These are phyloP conservation scores for Acer campestre DNA, from an alignment of 345 rosid species.

Conservation along the genomic window DNA sequence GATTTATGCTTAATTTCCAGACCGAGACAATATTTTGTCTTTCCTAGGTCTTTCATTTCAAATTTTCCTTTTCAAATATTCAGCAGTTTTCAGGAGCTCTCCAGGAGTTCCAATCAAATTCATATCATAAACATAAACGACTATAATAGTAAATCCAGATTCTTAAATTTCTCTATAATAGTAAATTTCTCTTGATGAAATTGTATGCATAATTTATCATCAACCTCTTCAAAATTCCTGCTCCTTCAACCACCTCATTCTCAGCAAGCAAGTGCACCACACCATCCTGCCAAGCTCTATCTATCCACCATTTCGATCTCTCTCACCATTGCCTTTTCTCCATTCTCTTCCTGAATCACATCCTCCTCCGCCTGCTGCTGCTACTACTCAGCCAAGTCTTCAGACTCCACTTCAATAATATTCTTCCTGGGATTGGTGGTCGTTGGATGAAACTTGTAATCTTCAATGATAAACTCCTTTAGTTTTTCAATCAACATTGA, in stretches of 20 bases:
- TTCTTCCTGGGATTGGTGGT: background rate
- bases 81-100: too few relatives aligned
- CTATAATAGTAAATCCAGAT: too few relatives aligned
- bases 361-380: slow-evolving; percentile 6
- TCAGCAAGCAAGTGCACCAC: slow-evolving; percentile 47
- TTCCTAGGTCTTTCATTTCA: too few relatives aligned
- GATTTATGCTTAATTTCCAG: too few relatives aligned
- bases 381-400: background rate
- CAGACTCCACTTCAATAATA: background rate
- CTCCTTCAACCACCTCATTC: slow-evolving; percentile 34
- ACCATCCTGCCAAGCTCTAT: slow-evolving; percentile 33
- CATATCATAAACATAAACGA: too few relatives aligned
- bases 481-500: slow-evolving; percentile 27
- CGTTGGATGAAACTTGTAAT: background rate
- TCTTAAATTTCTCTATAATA: too few relatives aligned
- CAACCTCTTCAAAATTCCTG: slow-evolving; percentile 28
- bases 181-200: slow-evolving; percentile 36
- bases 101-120: too few relatives aligned
- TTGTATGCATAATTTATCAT: background rate
- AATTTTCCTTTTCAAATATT: too few relatives aligned
- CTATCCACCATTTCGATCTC: slow-evolving; percentile 33
- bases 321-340: slow-evolving; percentile 12
- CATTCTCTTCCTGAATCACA: background rate
- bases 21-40: too few relatives aligned
- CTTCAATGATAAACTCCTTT: slow-evolving; percentile 37